Evolutionary conservation across 129 eudicot genomes (phyloP).

Genomic region (Smallanthus sonchifolius): DNA sequence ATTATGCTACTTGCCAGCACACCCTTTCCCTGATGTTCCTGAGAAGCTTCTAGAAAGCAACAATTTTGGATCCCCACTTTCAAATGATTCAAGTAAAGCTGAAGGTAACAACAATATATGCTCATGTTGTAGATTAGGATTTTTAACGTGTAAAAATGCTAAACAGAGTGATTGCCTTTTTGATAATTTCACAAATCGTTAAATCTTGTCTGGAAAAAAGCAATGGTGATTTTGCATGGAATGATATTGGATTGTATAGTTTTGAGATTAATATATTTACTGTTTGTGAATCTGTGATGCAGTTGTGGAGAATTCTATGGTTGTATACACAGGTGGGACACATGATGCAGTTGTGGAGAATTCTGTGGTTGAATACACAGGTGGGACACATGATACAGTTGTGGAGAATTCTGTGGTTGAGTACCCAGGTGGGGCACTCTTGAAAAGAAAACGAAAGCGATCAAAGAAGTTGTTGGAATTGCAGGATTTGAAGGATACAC

Average conservation of each 20-base stretch:
- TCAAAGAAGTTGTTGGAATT: slow-evolving; percentile 60
- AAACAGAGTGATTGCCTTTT: neutral
- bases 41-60: slow-evolving; percentile 1
- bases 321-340: neutral
- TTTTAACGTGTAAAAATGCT: neutral
- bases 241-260: neutral
- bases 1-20: slow-evolving; percentile 66
- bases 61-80: slow-evolving; percentile 47
- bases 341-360: neutral
- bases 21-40: slow-evolving; percentile 63
- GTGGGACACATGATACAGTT: slow-evolving; percentile 18
- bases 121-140: neutral
- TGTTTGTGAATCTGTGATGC: slow-evolving; percentile 13
- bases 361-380: slow-evolving; percentile 2
- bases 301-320: slow-evolving; percentile 10
- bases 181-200: neutral
- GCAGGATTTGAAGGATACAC: slow-evolving; percentile 48
- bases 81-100: slow-evolving; percentile 54
- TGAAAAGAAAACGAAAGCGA: slow-evolving; percentile 66
- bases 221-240: neutral
- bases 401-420: neutral
- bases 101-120: slow-evolving; percentile 43
- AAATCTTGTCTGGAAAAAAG: slow-evolving; percentile 3
- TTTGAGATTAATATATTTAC: neutral
- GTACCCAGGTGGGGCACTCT: slow-evolving; percentile 43